Evolutionary conservation across 2,329 filamentous ascomycete species (phyloP).

Genomic region (Stagonosporopsis chrysanthemi): DNA sequence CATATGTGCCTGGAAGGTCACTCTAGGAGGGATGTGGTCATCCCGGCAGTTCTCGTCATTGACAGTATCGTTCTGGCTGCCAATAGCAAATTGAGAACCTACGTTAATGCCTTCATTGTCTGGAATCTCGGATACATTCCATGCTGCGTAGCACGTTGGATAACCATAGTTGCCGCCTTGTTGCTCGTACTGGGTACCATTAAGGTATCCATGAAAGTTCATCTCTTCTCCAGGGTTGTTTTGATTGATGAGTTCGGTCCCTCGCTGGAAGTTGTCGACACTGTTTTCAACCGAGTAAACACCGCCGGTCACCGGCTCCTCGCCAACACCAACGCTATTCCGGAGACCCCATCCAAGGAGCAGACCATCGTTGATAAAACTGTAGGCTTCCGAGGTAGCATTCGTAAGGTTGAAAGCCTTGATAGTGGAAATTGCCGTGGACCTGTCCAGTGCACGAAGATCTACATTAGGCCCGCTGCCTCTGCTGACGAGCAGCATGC

Average conservation of each 20-base stretch:
- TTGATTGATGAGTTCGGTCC: constrained; percentile 67
- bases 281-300: constrained; percentile 73
- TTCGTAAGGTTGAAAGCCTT: constrained; percentile 66
- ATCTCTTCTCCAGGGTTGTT: constrained; percentile 78
- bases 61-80: constrained; percentile 52
- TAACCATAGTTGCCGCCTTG: constrained; percentile 72
- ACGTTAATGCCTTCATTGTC: constrained; percentile 53
- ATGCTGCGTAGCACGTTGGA: constrained; percentile 72
- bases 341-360: constrained; percentile 72
- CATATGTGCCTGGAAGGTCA: constrained; percentile 71
- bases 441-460: constrained; percentile 56
- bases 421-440: constrained; percentile 70
- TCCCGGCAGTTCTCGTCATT: constrained; percentile 58
- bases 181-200: constrained; percentile 53
- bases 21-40: constrained; percentile 53
- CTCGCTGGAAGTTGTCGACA: constrained; percentile 67
- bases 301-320: constrained; percentile 61
- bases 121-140: constrained; percentile 63
- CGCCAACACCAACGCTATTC: constrained; percentile 75
- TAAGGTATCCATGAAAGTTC: constrained; percentile 73
- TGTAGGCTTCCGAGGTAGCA: constrained; percentile 50
- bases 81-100: constrained; percentile 61
- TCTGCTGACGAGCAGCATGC: constrained; percentile 69
- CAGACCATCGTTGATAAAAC: constrained; percentile 60
- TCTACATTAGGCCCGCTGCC: constrained; percentile 72